Percentiles rank a stretch among this genome's conserved stretches.
Evolutionary conservation across 2,329 filamentous ascomycete species (phyloP).

Genomic region (Huntiella moniliformis): DNA sequence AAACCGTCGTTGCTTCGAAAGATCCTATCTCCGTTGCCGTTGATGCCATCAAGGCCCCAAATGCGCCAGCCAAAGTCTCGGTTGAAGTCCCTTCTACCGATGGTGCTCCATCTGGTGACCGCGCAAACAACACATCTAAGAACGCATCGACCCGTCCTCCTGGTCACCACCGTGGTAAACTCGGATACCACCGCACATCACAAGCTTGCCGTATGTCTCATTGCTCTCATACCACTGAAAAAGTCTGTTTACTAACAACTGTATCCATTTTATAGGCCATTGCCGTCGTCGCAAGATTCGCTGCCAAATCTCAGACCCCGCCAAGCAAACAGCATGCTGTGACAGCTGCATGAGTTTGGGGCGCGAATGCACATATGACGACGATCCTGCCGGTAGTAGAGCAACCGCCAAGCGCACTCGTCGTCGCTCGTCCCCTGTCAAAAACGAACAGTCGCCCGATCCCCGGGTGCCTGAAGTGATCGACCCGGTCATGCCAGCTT

Average conservation of each 20-base stretch:
- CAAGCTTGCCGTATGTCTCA: slow-evolving; percentile 79
- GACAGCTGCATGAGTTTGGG: slow-evolving; percentile 71
- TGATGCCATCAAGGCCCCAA: slow-evolving; percentile 16
- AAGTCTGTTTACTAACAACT: background rate
- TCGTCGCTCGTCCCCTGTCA: too few species aligned
- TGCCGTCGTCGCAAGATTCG: slow-evolving; percentile 87
- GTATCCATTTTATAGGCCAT: slow-evolving; percentile 42
- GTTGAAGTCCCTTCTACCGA: too few species aligned
- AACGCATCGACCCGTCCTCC: too few species aligned
- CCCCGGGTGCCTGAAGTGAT: too few species aligned
- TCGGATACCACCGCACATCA: slow-evolving; percentile 87
- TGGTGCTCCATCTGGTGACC: background rate
- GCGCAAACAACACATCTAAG: background rate
- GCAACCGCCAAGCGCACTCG: too few species aligned
- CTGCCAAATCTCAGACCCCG: slow-evolving; percentile 62
- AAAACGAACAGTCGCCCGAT: too few species aligned
- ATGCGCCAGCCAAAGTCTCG: slow-evolving; percentile 14
- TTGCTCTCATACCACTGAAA: background rate
- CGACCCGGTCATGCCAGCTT: too few species aligned
- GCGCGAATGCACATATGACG: too few species aligned
- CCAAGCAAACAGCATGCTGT: slow-evolving; percentile 55
- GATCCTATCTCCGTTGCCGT: slow-evolving; percentile 11
- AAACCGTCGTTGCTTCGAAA: background rate
- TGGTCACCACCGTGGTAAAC: slow-evolving; percentile 47
- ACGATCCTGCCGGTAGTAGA: too few species aligned